These are phyloP conservation scores for Acacia concinna DNA, from an alignment of 331 rosid species.

Conservation along the genomic window DNA sequence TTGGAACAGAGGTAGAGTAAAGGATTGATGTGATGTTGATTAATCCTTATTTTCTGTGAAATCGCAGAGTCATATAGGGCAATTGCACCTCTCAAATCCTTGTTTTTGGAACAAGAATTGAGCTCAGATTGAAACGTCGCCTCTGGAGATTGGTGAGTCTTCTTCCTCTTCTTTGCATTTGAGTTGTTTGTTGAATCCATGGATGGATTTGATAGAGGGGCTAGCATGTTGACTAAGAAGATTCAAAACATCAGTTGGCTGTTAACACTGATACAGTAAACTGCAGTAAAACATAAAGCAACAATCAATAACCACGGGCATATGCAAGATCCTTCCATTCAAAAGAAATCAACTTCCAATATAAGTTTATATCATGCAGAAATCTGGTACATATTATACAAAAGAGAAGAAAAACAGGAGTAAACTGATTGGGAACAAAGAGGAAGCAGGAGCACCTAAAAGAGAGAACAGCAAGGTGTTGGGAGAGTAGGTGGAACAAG, in stretches of 20 bases:
- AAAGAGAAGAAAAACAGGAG: not conserved
- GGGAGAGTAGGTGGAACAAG: not conserved
- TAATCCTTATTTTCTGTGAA: conserved; percentile 44
- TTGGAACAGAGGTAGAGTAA: conserved; percentile 82
- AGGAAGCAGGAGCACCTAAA: not conserved
- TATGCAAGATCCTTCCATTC: not conserved
- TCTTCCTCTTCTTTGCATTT: conserved; percentile 45
- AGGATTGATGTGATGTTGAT: conserved; percentile 68
- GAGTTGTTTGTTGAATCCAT: conserved; percentile 40
- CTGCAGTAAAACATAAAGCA: not conserved
- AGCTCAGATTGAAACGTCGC: conserved; percentile 61
- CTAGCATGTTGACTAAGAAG: not conserved
- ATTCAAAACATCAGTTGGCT: not conserved
- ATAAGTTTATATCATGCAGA: not conserved
- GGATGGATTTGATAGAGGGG: not conserved
- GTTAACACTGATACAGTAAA: not conserved
- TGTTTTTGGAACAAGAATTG: conserved; percentile 63
- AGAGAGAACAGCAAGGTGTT: not conserved
- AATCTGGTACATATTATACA: not conserved
- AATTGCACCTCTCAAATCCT: conserved; percentile 56
- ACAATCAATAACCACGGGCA: not conserved
- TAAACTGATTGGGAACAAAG: not conserved
- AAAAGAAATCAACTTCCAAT: not conserved
- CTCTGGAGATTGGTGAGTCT: conserved; percentile 47
- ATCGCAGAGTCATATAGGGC: conserved; percentile 55